These are phyloP conservation scores for Emmonsiellopsis sp. DNA, from an alignment of 2,329 filamentous ascomycete genomes.

Conservation along the genomic window DNA sequence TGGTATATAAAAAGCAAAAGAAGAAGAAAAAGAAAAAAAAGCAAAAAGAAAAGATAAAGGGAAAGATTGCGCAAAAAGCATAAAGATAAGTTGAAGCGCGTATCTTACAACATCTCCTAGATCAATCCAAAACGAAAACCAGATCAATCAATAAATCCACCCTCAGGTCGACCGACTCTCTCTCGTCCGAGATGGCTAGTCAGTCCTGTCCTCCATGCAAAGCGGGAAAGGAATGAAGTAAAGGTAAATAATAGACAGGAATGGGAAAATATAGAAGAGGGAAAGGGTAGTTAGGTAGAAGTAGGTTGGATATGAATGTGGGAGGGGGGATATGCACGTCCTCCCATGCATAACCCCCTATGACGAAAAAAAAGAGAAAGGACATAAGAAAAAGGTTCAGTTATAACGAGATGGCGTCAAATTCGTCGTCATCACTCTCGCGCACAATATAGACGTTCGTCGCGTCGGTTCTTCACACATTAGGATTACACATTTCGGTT, in stretches of 20 bases:
- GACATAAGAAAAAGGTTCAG: slow-evolving; percentile 11
- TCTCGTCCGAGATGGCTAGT: too few species aligned
- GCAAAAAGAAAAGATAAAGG: background rate
- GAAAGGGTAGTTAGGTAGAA: background rate
- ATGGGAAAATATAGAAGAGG: slow-evolving; percentile 8
- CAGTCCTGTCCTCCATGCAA: background rate
- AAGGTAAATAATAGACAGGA: slow-evolving; percentile 8
- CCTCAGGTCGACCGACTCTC: too few species aligned
- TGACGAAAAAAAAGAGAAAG: background rate
- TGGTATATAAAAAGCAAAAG: background rate
- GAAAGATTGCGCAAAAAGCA: background rate
- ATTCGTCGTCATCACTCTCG: background rate
- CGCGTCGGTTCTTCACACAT: slow-evolving; percentile 13
- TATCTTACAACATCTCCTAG: too few species aligned
- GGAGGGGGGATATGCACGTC: background rate
- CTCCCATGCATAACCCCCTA: background rate
- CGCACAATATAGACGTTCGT: too few species aligned
- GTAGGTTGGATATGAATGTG: background rate
- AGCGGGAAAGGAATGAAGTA: background rate
- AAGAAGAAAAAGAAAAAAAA: background rate
- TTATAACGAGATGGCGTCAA: slow-evolving; percentile 9
- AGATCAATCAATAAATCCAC: too few species aligned
- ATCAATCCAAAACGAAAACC: too few species aligned
- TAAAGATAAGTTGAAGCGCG: background rate
- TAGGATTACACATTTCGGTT: slow-evolving; percentile 24